Percentiles rank a stretch among this genome's conserved stretches.
Evolutionary conservation across 2,329 filamentous ascomycete genomes (phyloP).

Genomic region (Fusarium foetens): DNA sequence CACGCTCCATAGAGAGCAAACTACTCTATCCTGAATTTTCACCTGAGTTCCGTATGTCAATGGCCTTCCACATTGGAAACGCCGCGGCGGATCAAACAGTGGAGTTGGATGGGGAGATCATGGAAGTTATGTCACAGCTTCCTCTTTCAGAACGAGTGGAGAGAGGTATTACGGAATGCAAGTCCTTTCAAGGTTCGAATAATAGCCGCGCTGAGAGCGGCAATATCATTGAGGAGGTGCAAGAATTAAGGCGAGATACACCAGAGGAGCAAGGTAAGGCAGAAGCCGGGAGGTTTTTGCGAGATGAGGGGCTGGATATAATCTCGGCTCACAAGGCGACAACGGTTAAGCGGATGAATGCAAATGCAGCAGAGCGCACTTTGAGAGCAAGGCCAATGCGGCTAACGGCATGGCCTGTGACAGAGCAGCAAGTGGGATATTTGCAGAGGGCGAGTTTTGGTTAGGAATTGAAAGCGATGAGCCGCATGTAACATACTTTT

Average conservation of each 20-base stretch:
- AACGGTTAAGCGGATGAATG: constrained; percentile 18
- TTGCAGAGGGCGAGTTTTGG: constrained; percentile 19
- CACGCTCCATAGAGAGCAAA: constrained; percentile 50
- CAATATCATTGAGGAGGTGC: background rate
- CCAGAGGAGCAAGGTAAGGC: background rate
- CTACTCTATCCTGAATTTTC: constrained; percentile 47
- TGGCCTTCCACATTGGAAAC: constrained; percentile 45
- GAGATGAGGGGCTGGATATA: constrained; percentile 1
- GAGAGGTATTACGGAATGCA: constrained; percentile 21
- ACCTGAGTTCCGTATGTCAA: constrained; percentile 43
- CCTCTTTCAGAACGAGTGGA: constrained; percentile 2
- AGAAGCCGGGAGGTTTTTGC: background rate
- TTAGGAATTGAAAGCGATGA: constrained; percentile 12
- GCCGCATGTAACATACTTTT: constrained; percentile 25
- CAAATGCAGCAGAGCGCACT: background rate
- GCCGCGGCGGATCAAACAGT: constrained; percentile 34
- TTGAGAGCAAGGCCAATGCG: constrained; percentile 22
- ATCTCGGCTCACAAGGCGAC: constrained; percentile 1
- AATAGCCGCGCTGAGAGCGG: background rate
- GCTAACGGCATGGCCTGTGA: constrained; percentile 33
- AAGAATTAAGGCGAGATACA: background rate
- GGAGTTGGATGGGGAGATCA: constrained; percentile 40
- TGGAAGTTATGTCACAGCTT: constrained; percentile 11
- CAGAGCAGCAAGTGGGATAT: constrained; percentile 27
- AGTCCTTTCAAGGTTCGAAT: constrained; percentile 8